Conservation (phyloP, 83 land plant genomes). For the Isoetes engelmannii region DNA sequence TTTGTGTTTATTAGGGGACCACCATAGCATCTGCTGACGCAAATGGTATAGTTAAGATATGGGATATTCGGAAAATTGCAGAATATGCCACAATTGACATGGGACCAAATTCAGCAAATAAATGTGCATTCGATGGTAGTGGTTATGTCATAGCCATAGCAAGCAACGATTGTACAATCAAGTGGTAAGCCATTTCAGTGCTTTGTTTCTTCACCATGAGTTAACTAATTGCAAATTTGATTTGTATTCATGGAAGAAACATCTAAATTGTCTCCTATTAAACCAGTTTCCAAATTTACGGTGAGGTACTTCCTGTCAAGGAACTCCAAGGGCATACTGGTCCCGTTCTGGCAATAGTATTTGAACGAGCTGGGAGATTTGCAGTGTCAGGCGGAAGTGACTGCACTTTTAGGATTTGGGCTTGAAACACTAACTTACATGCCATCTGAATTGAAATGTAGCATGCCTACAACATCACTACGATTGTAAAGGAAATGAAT, state of each 20-base stretch:
- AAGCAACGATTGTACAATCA: conserved; percentile 32
- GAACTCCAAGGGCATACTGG: conserved; percentile 32
- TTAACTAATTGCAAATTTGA: not conserved
- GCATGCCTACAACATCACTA: no score
- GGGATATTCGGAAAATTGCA: conserved; percentile 35
- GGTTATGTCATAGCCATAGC: conserved; percentile 37
- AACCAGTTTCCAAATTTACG: conserved; percentile 28
- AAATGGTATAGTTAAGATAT: conserved; percentile 33
- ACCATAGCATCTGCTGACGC: conserved; percentile 37
- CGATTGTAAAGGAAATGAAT: no score
- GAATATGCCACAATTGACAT: conserved; percentile 35
- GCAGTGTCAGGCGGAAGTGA: conserved; percentile 34
- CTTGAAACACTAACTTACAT: conserved; percentile 1
- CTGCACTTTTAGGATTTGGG: conserved; percentile 37
- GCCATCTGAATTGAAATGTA: no score
- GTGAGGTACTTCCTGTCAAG: conserved; percentile 21
- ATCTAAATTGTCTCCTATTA: not conserved
- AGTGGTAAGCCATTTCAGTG: conserved; percentile 18
- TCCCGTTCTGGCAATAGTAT: conserved; percentile 34
- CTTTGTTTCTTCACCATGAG: not conserved
- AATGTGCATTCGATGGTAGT: conserved; percentile 31
- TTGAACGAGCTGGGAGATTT: conserved; percentile 27
- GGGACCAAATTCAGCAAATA: conserved; percentile 36
- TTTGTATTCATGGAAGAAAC: not conserved
- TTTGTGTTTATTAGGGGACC: conserved; percentile 16